These are phyloP conservation scores for Skeletonema grethae DNA, from an alignment of 108 stramenopile genomes.

Conservation along the genomic window DNA sequence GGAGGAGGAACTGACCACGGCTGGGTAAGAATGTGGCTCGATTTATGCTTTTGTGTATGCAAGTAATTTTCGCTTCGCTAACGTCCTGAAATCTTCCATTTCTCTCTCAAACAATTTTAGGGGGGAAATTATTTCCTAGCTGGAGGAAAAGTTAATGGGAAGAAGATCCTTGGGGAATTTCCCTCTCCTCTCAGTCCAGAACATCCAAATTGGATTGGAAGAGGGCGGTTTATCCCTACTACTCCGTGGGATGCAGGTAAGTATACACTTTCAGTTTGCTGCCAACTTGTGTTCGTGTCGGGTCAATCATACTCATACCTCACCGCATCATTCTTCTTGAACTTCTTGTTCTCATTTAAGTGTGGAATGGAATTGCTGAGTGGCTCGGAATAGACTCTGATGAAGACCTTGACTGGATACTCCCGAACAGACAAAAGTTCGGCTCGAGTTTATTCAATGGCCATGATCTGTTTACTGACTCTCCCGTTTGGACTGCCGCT, in stretches of 20 bases:
- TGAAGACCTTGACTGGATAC: conserved; percentile 19
- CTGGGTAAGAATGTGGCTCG: no score
- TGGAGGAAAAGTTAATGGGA: conserved; percentile 34
- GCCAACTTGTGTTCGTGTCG: no score
- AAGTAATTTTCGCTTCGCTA: no score
- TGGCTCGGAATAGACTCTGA: conserved; percentile 49
- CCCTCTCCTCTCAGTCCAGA: conserved; percentile 20
- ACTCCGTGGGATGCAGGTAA: conserved; percentile 43
- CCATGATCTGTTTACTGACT: conserved; percentile 17
- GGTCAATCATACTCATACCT: no score
- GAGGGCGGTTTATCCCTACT: conserved; percentile 59
- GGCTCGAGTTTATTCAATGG: conserved; percentile 17
- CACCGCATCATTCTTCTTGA: no score
- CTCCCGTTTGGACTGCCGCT: conserved; percentile 1
- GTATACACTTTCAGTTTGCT: no score
- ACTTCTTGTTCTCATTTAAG: background rate
- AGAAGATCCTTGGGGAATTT: conserved; percentile 36
- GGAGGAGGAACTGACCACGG: conserved; percentile 47
- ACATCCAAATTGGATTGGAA: conserved; percentile 23
- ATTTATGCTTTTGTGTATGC: no score
- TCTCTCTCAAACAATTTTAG: no score
- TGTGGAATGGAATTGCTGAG: conserved; percentile 53
- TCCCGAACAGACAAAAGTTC: conserved; percentile 44
- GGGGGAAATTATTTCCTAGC: conserved; percentile 32
- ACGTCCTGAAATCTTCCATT: no score